phyloP scores from a whole-genome alignment of 176 grass and related monocot genomes.

The Saccharum officinarum region DNA sequence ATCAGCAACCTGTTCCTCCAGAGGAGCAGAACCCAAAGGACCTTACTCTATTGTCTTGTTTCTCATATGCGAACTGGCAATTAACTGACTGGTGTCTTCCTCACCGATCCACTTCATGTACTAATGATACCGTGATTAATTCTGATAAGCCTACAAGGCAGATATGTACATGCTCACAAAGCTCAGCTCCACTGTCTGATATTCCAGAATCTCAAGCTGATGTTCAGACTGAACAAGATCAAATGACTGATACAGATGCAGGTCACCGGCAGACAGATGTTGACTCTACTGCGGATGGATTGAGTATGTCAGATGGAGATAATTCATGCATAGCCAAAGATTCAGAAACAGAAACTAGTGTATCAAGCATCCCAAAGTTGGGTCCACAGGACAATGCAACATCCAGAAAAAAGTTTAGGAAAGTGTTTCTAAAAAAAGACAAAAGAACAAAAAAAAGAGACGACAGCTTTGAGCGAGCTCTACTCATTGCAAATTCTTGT shows the following conservation, averaged over 20 bases:
- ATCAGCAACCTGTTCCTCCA: conserved; percentile 53
- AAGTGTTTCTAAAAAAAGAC: conserved; percentile 71
- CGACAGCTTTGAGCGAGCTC: conserved; percentile 75
- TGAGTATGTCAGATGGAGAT: conserved; percentile 45
- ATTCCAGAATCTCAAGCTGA: conserved; percentile 33
- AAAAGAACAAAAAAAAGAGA: conserved; percentile 84
- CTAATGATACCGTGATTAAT: conserved; percentile 23
- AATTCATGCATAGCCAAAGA: conserved; percentile 36
- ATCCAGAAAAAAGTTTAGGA: conserved; percentile 70
- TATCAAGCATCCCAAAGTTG: conserved; percentile 55
- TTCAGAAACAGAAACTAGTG: conserved; percentile 35
- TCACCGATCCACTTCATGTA: conserved; percentile 26
- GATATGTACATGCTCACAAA: conserved; percentile 15
- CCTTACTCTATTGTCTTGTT: conserved; percentile 79
- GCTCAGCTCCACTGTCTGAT: conserved; percentile 24
- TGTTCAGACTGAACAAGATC: conserved; percentile 25
- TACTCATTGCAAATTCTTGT: conserved; percentile 66
- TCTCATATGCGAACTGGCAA: conserved; percentile 80
- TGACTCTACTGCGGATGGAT: conserved; percentile 41
- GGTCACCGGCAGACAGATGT: conserved; percentile 5
- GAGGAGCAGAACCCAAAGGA: conserved; percentile 90
- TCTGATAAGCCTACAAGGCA: conserved; percentile 35
- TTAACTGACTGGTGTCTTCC: conserved; percentile 89
- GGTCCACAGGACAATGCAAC: conserved; percentile 59
- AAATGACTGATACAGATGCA: conserved; percentile 11